Evolutionary conservation across 441 rosid genomes (phyloP), one percentile per base, ranked within the genome.

Genomic region (Aquilaria agallochum): DNA sequence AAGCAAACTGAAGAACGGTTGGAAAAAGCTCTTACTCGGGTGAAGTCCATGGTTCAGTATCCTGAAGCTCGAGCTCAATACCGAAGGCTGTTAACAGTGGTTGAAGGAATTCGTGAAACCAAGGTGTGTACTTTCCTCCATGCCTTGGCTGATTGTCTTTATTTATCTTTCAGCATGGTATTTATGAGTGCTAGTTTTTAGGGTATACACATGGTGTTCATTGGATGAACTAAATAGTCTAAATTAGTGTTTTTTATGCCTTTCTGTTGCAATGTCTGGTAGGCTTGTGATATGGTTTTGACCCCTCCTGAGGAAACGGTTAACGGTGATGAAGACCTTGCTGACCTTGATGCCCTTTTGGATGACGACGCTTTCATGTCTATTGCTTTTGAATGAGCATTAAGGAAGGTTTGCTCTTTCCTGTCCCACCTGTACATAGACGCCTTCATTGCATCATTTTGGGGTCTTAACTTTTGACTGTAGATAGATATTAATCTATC

Each of bases 61-160:
- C 88, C 96, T 5, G 96, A 90, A 75, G 98, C 86, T 36, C 81
- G 92, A 31, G 97, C 87, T 68, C 98, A 90, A 63, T 94, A 94
- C 73, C 80, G 96, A 15, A 87, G 97, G 74, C 75, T 94, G 78
- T 80, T 88, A 44, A 93, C 77, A 5, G 89, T 88, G 52, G 89
- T 79, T 15, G 88, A 85, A 34, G 86, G 85, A 58, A 59, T 81
- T 72, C 90, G 83, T 58, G 90, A 81, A 71, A 71, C 80, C 27
- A 76, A 85, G 96, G 97, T 88, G 77, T 40, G 9, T 14, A 5
- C 5, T 0, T 54, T 48, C n/a, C 31, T 13, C 11, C 11, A 6
- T 8, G 12, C 13, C 30, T 63, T 50, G 30, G 5, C 4, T 62
- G 44, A 5, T 5, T 40, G 45, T 40, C 45, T 40, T 40, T 40